Percentiles rank a stretch among this genome's conserved stretches.
Conservation (phyloP, 2,329 filamentous ascomycete species). For the Neofusicoccum ribis region DNA sequence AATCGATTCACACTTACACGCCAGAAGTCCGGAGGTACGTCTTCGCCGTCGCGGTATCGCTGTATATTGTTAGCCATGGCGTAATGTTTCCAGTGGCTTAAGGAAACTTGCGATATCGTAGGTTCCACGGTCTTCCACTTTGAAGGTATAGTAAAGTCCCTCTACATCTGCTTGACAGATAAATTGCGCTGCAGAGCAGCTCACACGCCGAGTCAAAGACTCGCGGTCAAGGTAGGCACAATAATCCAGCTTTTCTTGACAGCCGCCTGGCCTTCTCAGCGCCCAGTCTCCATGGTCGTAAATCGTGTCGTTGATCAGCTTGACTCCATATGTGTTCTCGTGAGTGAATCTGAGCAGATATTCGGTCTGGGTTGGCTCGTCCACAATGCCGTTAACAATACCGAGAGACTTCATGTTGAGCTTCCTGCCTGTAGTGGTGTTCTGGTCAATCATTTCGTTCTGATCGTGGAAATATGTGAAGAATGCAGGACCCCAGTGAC, state of each 20-base stretch:
- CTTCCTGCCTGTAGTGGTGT: slow-evolving; percentile 25
- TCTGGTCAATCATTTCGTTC: slow-evolving; percentile 50
- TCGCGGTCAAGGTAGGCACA: slow-evolving; percentile 29
- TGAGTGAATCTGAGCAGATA: slow-evolving; percentile 45
- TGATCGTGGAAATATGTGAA: slow-evolving; percentile 58
- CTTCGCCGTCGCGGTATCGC: slow-evolving; percentile 47
- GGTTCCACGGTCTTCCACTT: slow-evolving; percentile 49
- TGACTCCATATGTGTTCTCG: slow-evolving; percentile 61
- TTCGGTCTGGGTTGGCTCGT: slow-evolving; percentile 43
- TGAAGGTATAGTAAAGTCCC: slow-evolving; percentile 41
- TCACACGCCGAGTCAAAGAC: slow-evolving; percentile 38
- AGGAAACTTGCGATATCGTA: slow-evolving; percentile 53
- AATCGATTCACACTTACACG: neutral
- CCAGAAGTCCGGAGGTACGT: slow-evolving; percentile 27
- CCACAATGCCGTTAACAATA: slow-evolving; percentile 33
- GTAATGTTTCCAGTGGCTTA: neutral
- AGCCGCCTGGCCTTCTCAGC: slow-evolving; percentile 51
- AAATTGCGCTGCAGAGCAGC: slow-evolving; percentile 47
- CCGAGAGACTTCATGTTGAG: slow-evolving; percentile 32
- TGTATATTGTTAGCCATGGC: slow-evolving; percentile 22
- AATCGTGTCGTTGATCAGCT: slow-evolving; percentile 50
- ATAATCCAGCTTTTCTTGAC: slow-evolving; percentile 53
- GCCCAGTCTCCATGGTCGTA: slow-evolving; percentile 49
- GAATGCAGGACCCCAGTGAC: slow-evolving; percentile 60
- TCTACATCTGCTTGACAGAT: slow-evolving; percentile 50